These are phyloP conservation scores for Hypoxylon sp. DNA, from an alignment of 2,329 filamentous ascomycete species.

Conservation along the genomic window DNA sequence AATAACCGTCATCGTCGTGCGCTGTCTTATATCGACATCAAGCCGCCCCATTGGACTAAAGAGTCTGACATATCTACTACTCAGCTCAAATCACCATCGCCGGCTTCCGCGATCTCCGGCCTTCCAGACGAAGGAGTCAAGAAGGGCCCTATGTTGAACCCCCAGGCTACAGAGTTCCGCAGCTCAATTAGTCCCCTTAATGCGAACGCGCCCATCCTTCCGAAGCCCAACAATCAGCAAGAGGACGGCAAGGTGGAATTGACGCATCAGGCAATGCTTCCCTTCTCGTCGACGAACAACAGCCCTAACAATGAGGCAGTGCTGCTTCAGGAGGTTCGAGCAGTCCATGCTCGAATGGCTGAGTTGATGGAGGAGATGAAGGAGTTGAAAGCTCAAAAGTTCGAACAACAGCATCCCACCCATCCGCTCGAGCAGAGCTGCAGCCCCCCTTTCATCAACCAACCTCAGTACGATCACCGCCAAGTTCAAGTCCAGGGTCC, in stretches of 20 bases:
- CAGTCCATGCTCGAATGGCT: not conserved
- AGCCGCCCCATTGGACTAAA: slow-evolving; percentile 6
- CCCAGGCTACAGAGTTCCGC: slow-evolving; percentile 39
- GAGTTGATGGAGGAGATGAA: slow-evolving; percentile 12
- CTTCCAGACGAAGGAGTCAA: slow-evolving; percentile 7
- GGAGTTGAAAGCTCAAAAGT: not conserved
- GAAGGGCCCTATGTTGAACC: slow-evolving; percentile 37
- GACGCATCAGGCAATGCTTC: not conserved
- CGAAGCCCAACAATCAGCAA: not conserved
- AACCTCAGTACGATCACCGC: not conserved
- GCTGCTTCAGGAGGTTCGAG: not conserved
- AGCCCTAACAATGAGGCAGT: not conserved
- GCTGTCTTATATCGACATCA: slow-evolving; percentile 1
- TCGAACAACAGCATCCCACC: not conserved
- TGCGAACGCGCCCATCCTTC: not conserved
- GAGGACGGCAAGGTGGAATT: not conserved
- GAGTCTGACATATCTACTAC: not conserved
- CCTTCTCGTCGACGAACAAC: not conserved
- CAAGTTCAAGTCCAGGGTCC: not conserved
- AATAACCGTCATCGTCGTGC: slow-evolving; percentile 17
- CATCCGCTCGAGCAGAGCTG: not conserved
- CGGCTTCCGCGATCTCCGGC: slow-evolving; percentile 32
- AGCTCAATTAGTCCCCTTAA: not conserved
- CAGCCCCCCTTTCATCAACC: not conserved
- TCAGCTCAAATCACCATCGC: slow-evolving; percentile 5